Evolutionary conservation across 176 grass and related monocot genomes (phyloP), one percentile per base, ranked within the genome.

Genomic region (Raddia distichophylla): DNA sequence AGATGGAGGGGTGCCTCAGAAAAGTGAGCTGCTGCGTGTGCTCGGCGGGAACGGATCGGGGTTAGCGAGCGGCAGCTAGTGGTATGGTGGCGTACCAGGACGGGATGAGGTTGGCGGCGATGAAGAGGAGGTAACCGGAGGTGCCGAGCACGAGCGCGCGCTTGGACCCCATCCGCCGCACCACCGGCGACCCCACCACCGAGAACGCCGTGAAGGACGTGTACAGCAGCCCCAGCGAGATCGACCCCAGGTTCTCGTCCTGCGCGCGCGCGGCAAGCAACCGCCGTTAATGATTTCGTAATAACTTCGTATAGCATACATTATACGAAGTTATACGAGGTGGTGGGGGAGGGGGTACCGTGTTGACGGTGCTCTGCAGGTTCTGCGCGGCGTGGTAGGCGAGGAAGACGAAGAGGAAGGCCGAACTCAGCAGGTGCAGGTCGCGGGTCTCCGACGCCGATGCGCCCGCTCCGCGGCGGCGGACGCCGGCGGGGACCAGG

Each of bases 311-410:
- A n/a, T n/a, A n/a, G n/a, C n/a, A n/a, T n/a, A n/a, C n/a, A n/a
- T n/a, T n/a, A n/a, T n/a, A n/a, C n/a, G n/a, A n/a, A n/a, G n/a
- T n/a, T n/a, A n/a, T n/a, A n/a, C n/a, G n/a, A n/a, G n/a, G n/a
- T n/a, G n/a, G n/a, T n/a, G n/a, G n/a, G n/a, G n/a, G n/a, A n/a
- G n/a, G n/a, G 6, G 49, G 19, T 69, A 98, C 92, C 71, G 90
- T 98, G 89, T 98, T 98, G 43, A 98, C 92, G 46, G 90, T 98
- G 92, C 86, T 94, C 82, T 98, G 84, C 59, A 98, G 83, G 72
- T 98, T 98, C 90, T 98, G 95, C 64, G 95, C 92, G 67, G 95
- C 95, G 76, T 94, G 92, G 82, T 95, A 98, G 32, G 95, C 92
- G 73, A 94, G 91, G 95, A 98, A 98, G 75, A 98, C 76, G 86